Percentiles rank a stretch among this genome's conserved stretches.
These are phyloP conservation scores for Canavalia gladiata DNA, from an alignment of 306 rosid species.

Conservation along the genomic window DNA sequence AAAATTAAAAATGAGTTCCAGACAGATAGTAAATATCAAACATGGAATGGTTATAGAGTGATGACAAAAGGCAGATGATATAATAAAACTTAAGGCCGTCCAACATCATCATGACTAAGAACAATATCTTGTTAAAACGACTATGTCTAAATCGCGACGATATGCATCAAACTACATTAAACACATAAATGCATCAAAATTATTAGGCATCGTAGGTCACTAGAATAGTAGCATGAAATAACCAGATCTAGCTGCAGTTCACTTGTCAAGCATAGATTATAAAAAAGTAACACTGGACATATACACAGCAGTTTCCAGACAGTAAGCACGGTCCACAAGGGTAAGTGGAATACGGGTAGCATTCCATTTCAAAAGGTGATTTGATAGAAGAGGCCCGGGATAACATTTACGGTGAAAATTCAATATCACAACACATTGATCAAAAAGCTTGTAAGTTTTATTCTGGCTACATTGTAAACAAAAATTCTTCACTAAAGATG, in stretches of 20 bases:
- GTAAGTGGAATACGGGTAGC: background rate
- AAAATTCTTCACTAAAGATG: background rate
- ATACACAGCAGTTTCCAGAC: background rate
- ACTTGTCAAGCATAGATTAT: background rate
- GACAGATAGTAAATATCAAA: background rate
- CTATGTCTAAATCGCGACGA: constrained; percentile 10
- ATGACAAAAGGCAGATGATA: background rate
- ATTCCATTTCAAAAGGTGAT: background rate
- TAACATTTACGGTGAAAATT: background rate
- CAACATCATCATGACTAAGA: constrained; percentile 28
- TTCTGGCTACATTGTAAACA: background rate
- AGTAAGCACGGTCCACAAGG: background rate
- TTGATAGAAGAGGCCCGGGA: background rate
- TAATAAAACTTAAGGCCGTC: background rate
- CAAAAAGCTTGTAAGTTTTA: background rate
- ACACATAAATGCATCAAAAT: background rate
- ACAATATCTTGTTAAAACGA: background rate
- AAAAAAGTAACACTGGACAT: background rate
- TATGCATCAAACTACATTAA: background rate
- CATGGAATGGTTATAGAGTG: background rate
- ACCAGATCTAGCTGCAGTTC: background rate
- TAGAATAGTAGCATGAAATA: background rate
- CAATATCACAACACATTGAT: background rate
- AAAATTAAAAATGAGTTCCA: background rate
- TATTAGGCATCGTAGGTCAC: constrained; percentile 5